Evolutionary conservation across 2,329 filamentous ascomycete species (phyloP).

Genomic region (Fonsecaea pedrosoi): DNA sequence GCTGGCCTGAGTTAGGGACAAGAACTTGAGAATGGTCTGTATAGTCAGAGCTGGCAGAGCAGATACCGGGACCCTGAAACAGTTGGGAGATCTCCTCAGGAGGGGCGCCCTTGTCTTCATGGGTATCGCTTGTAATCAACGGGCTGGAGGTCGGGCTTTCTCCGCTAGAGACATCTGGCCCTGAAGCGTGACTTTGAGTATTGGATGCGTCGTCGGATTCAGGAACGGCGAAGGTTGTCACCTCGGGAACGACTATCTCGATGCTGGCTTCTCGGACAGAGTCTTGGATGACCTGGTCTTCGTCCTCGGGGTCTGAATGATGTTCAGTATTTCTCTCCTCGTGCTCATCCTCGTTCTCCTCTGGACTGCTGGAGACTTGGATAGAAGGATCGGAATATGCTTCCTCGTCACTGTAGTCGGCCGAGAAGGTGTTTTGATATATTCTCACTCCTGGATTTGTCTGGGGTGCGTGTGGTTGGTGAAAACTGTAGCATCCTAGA

Average conservation of each 20-base stretch:
- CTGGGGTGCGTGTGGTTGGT: background rate
- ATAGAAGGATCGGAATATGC: constrained; percentile 13
- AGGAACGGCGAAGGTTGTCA: constrained; percentile 33
- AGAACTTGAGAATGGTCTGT: background rate
- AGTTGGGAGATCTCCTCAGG: background rate
- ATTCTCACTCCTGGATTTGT: background rate
- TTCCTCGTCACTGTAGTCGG: constrained; percentile 47
- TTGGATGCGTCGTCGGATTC: constrained; percentile 35
- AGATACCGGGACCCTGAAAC: background rate
- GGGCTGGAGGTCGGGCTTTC: constrained; percentile 34
- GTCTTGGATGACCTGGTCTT: constrained; percentile 33
- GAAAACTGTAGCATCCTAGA: constrained; percentile 3
- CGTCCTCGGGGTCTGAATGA: constrained; percentile 17
- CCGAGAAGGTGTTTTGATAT: constrained; percentile 49
- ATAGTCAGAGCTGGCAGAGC: background rate
- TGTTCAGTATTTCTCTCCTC: constrained; percentile 16
- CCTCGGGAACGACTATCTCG: constrained; percentile 28
- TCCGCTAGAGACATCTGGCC: constrained; percentile 11
- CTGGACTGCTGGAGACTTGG: constrained; percentile 8
- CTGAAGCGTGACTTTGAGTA: constrained; percentile 24
- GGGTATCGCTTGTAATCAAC: background rate
- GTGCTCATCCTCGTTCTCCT: constrained; percentile 10
- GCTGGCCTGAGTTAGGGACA: background rate
- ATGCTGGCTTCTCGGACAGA: constrained; percentile 32
- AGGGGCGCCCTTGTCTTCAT: background rate